These are phyloP conservation scores for Entomortierella parvispora DNA, from an alignment of 192 early-diverging fungal genomes.

Conservation along the genomic window DNA sequence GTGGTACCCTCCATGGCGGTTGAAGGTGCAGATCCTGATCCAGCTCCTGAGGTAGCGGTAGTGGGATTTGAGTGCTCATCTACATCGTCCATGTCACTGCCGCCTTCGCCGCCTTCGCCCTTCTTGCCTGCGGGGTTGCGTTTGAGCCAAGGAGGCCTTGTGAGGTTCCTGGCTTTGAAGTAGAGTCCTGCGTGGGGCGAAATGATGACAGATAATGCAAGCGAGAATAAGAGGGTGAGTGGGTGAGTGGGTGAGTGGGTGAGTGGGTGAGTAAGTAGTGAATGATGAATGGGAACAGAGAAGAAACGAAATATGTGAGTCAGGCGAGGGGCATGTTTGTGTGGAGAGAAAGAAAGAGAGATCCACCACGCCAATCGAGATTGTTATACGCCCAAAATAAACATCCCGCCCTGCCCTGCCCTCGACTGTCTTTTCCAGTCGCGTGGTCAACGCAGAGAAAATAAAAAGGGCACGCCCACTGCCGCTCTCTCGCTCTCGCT, in stretches of 20 bases:
- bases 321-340: not conserved
- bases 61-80: slow-evolving; percentile 1
- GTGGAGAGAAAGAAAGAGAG: not conserved
- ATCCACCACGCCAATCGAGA: not conserved
- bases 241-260: not conserved
- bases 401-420: not conserved
- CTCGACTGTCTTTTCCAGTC: not conserved
- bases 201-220: not conserved
- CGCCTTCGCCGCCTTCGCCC: slow-evolving; percentile 17
- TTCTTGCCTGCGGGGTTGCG: slow-evolving; percentile 42
- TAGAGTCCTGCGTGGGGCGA: slow-evolving; percentile 52
- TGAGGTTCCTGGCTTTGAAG: slow-evolving; percentile 64
- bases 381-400: not conserved
- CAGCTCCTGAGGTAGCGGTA: not conserved
- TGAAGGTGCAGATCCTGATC: not conserved
- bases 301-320: not conserved
- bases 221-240: not conserved
- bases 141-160: slow-evolving; percentile 66
- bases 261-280: not conserved
- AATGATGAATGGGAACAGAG: not conserved
- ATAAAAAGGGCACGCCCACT: not conserved
- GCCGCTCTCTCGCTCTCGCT: not conserved
- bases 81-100: slow-evolving; percentile 20
- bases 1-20: not conserved
- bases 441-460: not conserved